Conservation (phyloP, 495 filamentous ascomycete species). For the Echria macrotheca region DNA sequence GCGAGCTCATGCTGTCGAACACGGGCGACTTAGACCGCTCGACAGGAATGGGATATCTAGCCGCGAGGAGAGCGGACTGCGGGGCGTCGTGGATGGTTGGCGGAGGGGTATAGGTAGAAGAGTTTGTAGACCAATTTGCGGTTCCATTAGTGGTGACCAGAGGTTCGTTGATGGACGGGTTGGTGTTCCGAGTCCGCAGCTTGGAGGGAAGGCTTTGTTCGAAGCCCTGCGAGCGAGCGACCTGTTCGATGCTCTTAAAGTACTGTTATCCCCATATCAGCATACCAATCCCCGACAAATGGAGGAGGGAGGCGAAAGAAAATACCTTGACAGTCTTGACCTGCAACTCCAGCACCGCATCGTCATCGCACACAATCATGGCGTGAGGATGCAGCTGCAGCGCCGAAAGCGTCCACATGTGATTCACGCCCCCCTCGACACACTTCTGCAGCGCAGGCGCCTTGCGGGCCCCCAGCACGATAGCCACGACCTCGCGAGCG, state of each 20-base stretch:
- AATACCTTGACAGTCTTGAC: conserved; percentile 79
- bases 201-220: conserved; percentile 53
- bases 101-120: too few species aligned
- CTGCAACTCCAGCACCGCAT: conserved; percentile 75
- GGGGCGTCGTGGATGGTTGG: too few species aligned
- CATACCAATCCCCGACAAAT: not conserved
- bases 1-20: conserved; percentile 58
- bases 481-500: conserved; percentile 73
- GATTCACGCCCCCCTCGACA: conserved; percentile 76
- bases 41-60: conserved; percentile 39
- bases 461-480: conserved; percentile 76
- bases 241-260: conserved; percentile 62
- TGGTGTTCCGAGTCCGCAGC: too few species aligned
- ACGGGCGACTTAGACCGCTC: conserved; percentile 45
- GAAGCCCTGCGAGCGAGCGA: conserved; percentile 51
- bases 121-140: too few species aligned
- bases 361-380: conserved; percentile 78
- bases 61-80: too few species aligned
- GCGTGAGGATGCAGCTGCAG: conserved; percentile 76
- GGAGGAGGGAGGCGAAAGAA: not conserved
- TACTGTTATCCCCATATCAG: conserved; percentile 38
- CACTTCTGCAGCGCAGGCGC: conserved; percentile 74
- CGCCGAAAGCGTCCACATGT: conserved; percentile 83
- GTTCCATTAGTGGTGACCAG: too few species aligned
- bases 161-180: too few species aligned